Evolutionary conservation across 2,329 filamentous ascomycete genomes (phyloP).

Genomic region (Aschersonia sp.): DNA sequence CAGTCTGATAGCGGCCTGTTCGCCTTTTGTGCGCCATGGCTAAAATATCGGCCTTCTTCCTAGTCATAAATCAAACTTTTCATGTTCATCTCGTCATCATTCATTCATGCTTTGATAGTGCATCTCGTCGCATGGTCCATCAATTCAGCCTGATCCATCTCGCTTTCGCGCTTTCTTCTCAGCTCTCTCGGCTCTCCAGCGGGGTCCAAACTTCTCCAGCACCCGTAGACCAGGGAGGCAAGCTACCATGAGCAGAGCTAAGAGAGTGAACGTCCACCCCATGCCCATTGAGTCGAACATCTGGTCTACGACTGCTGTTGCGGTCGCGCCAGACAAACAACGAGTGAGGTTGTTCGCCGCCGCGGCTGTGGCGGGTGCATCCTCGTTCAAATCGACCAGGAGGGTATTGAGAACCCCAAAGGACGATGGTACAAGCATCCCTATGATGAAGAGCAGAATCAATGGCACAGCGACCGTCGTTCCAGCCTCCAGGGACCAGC

Average conservation of each 20-base stretch:
- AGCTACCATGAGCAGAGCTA: constrained; percentile 33
- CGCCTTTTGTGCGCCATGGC: too few species aligned
- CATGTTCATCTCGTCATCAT: too few species aligned
- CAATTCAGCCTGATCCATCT: not conserved
- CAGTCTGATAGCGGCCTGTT: too few species aligned
- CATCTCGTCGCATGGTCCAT: too few species aligned
- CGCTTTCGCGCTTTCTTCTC: constrained; percentile 11
- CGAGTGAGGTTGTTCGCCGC: constrained; percentile 50
- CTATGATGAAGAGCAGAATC: constrained; percentile 41
- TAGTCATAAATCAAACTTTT: too few species aligned
- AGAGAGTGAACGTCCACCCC: constrained; percentile 49
- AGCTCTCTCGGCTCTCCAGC: constrained; percentile 35
- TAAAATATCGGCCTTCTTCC: too few species aligned
- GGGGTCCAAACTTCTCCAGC: constrained; percentile 31
- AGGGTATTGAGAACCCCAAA: constrained; percentile 51
- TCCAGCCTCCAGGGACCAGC: constrained; percentile 39
- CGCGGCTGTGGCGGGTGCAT: constrained; percentile 45
- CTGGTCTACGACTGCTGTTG: constrained; percentile 42
- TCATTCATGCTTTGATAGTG: too few species aligned
- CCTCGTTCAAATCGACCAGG: constrained; percentile 48
- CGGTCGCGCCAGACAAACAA: constrained; percentile 45
- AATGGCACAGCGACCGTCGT: constrained; percentile 38
- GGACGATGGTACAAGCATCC: constrained; percentile 42
- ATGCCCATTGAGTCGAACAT: constrained; percentile 42
- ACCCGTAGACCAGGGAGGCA: constrained; percentile 34